These are phyloP conservation scores for Agapanthus africanus DNA, from an alignment of 106 monocot genomes.

Conservation along the genomic window DNA sequence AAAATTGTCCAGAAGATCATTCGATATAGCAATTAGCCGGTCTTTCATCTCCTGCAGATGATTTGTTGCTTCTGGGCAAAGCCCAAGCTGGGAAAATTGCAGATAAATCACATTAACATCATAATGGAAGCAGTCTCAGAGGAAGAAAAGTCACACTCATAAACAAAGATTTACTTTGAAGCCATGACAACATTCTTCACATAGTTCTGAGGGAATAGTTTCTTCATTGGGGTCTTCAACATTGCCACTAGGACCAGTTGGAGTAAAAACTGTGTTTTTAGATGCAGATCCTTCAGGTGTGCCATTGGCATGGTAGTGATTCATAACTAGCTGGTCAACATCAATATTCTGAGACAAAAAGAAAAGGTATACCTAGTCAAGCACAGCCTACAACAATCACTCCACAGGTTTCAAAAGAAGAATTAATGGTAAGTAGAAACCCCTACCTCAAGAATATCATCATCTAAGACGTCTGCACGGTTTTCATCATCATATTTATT, in stretches of 20 bases:
- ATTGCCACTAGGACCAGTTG: constrained; percentile 14
- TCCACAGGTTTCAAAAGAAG: neutral
- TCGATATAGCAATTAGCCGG: constrained; percentile 61
- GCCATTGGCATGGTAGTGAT: constrained; percentile 64
- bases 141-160: neutral
- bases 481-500: constrained; percentile 20
- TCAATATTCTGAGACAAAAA: constrained; percentile 68
- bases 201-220: constrained; percentile 45
- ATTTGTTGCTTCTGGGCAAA: constrained; percentile 63
- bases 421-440: neutral
- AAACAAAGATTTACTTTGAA: constrained; percentile 40
- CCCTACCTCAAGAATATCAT: constrained; percentile 64
- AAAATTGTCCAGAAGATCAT: constrained; percentile 87
- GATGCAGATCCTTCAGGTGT: constrained; percentile 47
- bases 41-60: constrained; percentile 94
- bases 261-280: constrained; percentile 37
- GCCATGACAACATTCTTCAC: constrained; percentile 65
- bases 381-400: neutral
- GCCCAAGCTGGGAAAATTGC: constrained; percentile 50
- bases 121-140: neutral
- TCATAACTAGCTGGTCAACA: constrained; percentile 85
- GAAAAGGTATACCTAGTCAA: neutral
- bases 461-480: constrained; percentile 46
- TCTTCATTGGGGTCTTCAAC: constrained; percentile 9
- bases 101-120: constrained; percentile 8